Evolutionary conservation across 331 rosid genomes (phyloP).

Genomic region (Rosa hybrid): DNA sequence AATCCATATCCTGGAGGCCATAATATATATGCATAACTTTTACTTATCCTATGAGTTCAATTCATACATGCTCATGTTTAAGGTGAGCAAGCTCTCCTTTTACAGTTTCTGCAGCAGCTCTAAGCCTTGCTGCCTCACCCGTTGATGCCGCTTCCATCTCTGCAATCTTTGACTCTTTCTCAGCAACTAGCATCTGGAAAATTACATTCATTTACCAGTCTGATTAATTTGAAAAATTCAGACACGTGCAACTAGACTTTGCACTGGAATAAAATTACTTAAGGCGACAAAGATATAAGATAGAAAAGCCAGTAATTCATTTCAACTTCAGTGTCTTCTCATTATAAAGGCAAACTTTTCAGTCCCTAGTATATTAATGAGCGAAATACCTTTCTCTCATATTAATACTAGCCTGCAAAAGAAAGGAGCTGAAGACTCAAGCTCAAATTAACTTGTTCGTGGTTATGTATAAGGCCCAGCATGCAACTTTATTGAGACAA

Average conservation of each 20-base stretch:
- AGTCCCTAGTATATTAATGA: not conserved
- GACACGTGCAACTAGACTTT: not conserved
- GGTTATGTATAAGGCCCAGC: not conserved
- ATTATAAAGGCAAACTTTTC: not conserved
- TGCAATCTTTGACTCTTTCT: conserved; percentile 90
- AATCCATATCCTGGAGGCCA: conserved; percentile 5
- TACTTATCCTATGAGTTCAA: conserved; percentile 21
- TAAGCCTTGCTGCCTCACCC: conserved; percentile 92
- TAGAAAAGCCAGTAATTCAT: not conserved
- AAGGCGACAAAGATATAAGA: not conserved
- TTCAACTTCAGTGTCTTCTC: not conserved
- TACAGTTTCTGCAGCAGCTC: conserved; percentile 80
- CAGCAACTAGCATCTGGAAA: conserved; percentile 82
- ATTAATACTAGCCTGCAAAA: not conserved
- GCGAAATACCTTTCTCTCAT: not conserved
- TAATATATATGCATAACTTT: conserved; percentile 2
- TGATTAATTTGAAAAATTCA: not conserved
- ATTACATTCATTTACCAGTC: conserved; percentile 4
- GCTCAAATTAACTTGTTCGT: not conserved
- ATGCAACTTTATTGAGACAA: too few species aligned
- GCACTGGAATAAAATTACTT: not conserved
- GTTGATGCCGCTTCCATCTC: conserved; percentile 97
- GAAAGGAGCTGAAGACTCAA: not conserved
- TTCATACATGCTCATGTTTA: conserved; percentile 76
- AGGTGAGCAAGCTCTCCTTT: conserved; percentile 85